These are phyloP conservation scores for Heteromeles arbutifolia DNA, from an alignment of 306 rosid species.

Conservation along the genomic window DNA sequence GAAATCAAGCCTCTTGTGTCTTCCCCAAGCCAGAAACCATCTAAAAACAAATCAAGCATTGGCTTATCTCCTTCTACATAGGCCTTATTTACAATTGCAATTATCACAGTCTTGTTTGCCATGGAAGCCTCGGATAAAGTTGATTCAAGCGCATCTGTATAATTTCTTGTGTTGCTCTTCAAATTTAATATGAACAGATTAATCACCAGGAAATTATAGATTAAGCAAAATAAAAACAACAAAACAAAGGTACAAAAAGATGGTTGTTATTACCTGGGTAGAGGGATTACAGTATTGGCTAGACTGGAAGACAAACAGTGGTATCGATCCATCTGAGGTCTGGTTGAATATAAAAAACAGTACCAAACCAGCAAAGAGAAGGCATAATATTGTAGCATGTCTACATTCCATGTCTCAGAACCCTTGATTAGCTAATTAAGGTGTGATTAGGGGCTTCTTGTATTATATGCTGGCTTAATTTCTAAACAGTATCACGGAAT, in stretches of 20 bases:
- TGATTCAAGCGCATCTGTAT: constrained; percentile 9
- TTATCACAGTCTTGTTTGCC: constrained; percentile 13
- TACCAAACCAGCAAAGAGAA: neutral
- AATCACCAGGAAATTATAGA: neutral
- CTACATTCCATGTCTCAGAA: neutral
- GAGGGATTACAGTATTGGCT: neutral
- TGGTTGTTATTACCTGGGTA: neutral
- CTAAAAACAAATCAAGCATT: constrained; percentile 28
- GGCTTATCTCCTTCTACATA: constrained; percentile 23
- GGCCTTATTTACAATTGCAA: constrained; percentile 23
- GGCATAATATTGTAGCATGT: neutral
- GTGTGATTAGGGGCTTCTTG: neutral
- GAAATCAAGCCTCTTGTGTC: constrained; percentile 14
- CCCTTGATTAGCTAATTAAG: neutral
- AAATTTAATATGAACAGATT: neutral
- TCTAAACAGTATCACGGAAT: neutral
- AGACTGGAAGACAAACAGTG: neutral
- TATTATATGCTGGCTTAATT: neutral
- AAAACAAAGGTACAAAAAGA: neutral
- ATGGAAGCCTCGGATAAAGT: constrained; percentile 17
- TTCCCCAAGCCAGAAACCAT: constrained; percentile 28
- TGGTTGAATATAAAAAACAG: neutral
- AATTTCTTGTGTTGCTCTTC: neutral
- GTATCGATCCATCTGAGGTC: neutral
- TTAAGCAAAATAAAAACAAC: neutral